Evolutionary conservation across 345 rosid genomes (phyloP), one percentile per base, ranked within the genome.

Genomic region (Salix koriyanagi): DNA sequence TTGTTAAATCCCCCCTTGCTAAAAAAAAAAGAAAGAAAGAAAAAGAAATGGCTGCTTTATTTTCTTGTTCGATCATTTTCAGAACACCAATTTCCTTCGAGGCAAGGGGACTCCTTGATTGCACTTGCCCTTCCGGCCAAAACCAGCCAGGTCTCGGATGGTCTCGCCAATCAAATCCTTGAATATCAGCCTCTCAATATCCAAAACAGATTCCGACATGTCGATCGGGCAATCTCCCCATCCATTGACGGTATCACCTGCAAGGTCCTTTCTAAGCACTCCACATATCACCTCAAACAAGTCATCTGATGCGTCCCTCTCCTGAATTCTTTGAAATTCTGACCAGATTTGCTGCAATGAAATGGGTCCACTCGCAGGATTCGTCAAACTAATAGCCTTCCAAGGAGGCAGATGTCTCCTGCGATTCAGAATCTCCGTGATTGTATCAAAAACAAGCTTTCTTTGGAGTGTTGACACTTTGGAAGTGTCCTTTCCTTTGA

Each of bases 111-210:
- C 58, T 26, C 11, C 36, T 28, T 76, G 79, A 69, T 70, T 70
- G 69, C 74, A 67, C 30, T 79, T 82, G 16, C 85, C 71, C 23
- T 80, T 82, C 32, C 85, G 69, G 65, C 83, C 71, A 41, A 81
- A 72, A 30, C 83, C 75, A 65, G 90, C 95, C 28, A 92, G 85
- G 82, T 91, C 90, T 26, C 81, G 60, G 80, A 96, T 93, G 41
- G 94, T 89, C 79, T 96, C 99, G 11, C 91, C 87, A 71, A 96
- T 89, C 76, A 96, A 80, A 79, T 96, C 97, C 87, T 91, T 94
- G 80, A 92, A 93, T 32, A 96, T 76, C 34, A 92, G 85, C 70
- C 99, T 81, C 75, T 96, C 99, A 5, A 93, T 83, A 72, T 91
- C 91, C 18, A 96, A 85, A 58, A 90, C 95, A 0, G 89, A 80